Conservation (phyloP, 495 filamentous ascomycete genomes). For the Penicillium bovifimosum region DNA sequence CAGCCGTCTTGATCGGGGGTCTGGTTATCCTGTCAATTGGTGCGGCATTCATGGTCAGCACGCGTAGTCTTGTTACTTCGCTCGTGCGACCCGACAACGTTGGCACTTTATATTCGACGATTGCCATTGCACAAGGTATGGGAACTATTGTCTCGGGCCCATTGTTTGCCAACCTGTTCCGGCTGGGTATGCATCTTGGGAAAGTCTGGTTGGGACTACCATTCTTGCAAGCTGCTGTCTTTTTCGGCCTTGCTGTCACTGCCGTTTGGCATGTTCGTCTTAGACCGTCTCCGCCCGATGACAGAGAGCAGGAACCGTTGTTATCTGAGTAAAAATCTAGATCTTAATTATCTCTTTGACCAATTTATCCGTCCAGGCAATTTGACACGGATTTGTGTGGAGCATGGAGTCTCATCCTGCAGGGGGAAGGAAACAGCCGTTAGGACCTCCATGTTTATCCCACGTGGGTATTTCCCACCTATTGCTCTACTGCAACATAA, state of each 20-base stretch:
- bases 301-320: slow-evolving; percentile 12
- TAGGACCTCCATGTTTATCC: background rate
- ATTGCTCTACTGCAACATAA: background rate
- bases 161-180: slow-evolving; percentile 32
- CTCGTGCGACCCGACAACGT: slow-evolving; percentile 29
- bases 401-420: background rate
- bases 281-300: background rate
- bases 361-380: background rate
- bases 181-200: slow-evolving; percentile 34
- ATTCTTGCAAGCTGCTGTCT: slow-evolving; percentile 23
- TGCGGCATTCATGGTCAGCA: slow-evolving; percentile 24
- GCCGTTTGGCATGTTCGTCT: slow-evolving; percentile 16
- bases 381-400: background rate
- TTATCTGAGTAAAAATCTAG: background rate
- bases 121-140: slow-evolving; percentile 28
- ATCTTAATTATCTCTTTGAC: background rate
- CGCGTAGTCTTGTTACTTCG: slow-evolving; percentile 33
- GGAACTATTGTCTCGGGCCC: slow-evolving; percentile 32
- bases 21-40: slow-evolving; percentile 34
- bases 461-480: background rate
- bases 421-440: background rate
- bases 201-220: slow-evolving; percentile 30
- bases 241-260: slow-evolving; percentile 13
- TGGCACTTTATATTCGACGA: slow-evolving; percentile 31
- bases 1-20: slow-evolving; percentile 29